A percentile compares a stretch with the other conserved stretches of the same genome.
Conservation (phyloP, 1,284 basidiomycete species). For the Fomitopsis pinicola region DNA sequence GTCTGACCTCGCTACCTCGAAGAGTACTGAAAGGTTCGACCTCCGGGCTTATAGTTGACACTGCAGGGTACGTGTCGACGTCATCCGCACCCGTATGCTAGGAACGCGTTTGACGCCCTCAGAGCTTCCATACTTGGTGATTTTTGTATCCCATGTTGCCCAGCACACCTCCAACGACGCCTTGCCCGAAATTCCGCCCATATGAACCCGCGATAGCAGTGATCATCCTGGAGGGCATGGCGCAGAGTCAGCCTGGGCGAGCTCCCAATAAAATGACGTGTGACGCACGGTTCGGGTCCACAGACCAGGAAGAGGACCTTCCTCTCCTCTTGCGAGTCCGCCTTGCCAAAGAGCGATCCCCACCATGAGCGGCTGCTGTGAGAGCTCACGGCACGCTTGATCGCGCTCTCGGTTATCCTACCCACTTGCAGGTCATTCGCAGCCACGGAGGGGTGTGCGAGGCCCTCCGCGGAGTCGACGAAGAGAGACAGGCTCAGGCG, state of each 20-base stretch:
- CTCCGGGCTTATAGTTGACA: no score
- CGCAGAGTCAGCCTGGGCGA: not conserved
- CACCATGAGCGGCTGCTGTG: slow-evolving; percentile 38
- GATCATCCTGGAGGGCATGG: slow-evolving; percentile 55
- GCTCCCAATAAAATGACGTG: not conserved
- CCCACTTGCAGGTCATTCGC: slow-evolving; percentile 36
- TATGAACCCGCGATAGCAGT: slow-evolving; percentile 70
- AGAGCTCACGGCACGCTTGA: slow-evolving; percentile 39
- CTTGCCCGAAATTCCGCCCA: slow-evolving; percentile 73
- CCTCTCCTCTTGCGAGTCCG: slow-evolving; percentile 20
- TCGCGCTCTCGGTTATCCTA: slow-evolving; percentile 44
- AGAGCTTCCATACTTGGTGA: slow-evolving; percentile 71
- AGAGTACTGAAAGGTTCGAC: no score
- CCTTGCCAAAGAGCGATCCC: slow-evolving; percentile 31
- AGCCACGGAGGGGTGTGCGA: slow-evolving; percentile 18
- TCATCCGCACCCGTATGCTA: no score
- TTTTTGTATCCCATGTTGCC: slow-evolving; percentile 58
- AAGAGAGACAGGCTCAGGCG: slow-evolving; percentile 54
- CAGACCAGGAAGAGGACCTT: slow-evolving; percentile 67
- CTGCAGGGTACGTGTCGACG: no score
- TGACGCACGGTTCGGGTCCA: slow-evolving; percentile 71
- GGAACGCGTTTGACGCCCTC: not conserved
- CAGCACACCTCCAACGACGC: slow-evolving; percentile 63
- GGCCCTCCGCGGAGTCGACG: slow-evolving; percentile 47
- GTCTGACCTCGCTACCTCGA: no score